A percentile compares a stretch with the other conserved stretches of the same genome.
Evolutionary conservation across 106 monocot genomes (phyloP).

Genomic region (Chionographis japonica): DNA sequence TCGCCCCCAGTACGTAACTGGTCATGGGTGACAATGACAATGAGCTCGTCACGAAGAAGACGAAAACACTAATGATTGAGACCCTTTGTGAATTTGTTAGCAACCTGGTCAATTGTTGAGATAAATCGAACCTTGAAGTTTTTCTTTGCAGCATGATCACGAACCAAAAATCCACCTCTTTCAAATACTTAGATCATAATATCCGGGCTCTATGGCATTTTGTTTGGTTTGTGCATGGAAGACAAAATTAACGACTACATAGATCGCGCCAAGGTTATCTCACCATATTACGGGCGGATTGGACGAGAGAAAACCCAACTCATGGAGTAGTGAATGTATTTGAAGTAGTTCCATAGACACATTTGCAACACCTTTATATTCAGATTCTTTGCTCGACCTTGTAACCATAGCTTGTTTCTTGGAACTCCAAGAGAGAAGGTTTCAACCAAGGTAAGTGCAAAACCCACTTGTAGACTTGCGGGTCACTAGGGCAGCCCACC

Average conservation of each 20-base stretch:
- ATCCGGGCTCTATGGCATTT: too few species aligned
- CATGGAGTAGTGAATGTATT: not conserved
- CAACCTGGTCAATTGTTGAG: too few species aligned
- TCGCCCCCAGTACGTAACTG: too few species aligned
- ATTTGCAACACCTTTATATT: not conserved
- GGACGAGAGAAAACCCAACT: not conserved
- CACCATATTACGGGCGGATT: not conserved
- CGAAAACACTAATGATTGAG: too few species aligned
- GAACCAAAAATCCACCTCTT: too few species aligned
- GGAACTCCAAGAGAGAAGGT: not conserved
- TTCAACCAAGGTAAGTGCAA: not conserved
- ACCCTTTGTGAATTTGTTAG: too few species aligned
- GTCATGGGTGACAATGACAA: too few species aligned
- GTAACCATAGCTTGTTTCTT: not conserved
- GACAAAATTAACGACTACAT: not conserved
- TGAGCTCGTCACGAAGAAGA: too few species aligned
- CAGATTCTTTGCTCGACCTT: not conserved
- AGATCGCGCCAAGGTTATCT: not conserved
- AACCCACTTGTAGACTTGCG: not conserved
- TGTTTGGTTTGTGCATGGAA: not conserved
- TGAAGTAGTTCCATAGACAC: not conserved
- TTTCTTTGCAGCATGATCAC: too few species aligned
- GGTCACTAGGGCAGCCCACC: not conserved
- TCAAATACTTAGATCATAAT: too few species aligned
- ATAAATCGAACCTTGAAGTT: too few species aligned